phyloP scores from a whole-genome alignment of 2,329 filamentous ascomycete genomes.

The Metarhizium rileyi region DNA sequence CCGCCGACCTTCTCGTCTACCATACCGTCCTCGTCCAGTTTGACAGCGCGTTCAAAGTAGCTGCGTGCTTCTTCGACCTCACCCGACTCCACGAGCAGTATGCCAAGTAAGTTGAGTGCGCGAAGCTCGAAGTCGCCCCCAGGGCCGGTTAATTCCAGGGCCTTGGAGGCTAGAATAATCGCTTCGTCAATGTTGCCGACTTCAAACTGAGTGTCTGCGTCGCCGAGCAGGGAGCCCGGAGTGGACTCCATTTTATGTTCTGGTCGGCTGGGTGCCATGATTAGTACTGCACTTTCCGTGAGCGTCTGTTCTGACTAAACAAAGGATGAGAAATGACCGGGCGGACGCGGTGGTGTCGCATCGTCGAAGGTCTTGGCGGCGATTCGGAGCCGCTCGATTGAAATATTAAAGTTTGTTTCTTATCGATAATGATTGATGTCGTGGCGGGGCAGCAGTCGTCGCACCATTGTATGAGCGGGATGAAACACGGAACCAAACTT shows the following conservation, averaged over 20 bases:
- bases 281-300: not conserved
- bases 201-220: conserved; percentile 32
- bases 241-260: conserved; percentile 23
- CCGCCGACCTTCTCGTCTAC: conserved; percentile 64
- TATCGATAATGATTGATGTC: too few species aligned
- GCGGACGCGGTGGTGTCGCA: too few species aligned
- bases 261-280: conserved; percentile 33
- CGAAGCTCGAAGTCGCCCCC: conserved; percentile 46
- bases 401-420: too few species aligned
- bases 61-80: conserved; percentile 65
- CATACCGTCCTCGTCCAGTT: conserved; percentile 66
- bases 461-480: too few species aligned
- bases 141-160: conserved; percentile 32
- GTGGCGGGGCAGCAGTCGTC: too few species aligned
- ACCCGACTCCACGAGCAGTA: conserved; percentile 74
- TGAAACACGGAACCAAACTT: too few species aligned
- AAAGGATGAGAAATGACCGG: not conserved
- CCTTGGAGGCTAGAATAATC: conserved; percentile 29
- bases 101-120: conserved; percentile 67
- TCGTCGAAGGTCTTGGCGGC: too few species aligned
- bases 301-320: not conserved
- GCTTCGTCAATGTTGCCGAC: conserved; percentile 33
- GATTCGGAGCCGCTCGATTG: too few species aligned
- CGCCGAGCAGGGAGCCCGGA: conserved; percentile 22
- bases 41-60: conserved; percentile 63